A percentile compares a stretch with the other conserved stretches of the same genome.
Evolutionary conservation across 2,329 filamentous ascomycete genomes (phyloP).

Genomic region (Alternaria infectoria): DNA sequence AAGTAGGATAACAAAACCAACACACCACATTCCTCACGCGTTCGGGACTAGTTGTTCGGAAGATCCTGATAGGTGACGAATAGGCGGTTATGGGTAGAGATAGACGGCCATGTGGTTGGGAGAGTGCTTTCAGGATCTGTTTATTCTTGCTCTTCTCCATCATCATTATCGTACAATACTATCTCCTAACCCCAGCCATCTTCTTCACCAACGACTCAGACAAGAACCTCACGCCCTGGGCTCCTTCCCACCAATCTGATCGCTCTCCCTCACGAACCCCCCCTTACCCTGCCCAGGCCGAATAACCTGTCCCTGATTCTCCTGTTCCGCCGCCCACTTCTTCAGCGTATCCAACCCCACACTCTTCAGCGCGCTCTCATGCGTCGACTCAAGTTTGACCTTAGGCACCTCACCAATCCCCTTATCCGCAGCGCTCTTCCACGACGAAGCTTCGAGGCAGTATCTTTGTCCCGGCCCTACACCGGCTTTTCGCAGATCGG

Average conservation of each 20-base stretch:
- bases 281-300: slow-evolving; percentile 11
- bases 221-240: slow-evolving; percentile 19
- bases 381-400: slow-evolving; percentile 59
- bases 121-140: neutral
- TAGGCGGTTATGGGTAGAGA: neutral
- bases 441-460: slow-evolving; percentile 64
- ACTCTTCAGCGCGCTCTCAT: slow-evolving; percentile 56
- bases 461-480: slow-evolving; percentile 63
- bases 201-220: neutral
- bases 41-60: neutral
- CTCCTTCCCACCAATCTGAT: slow-evolving; percentile 35
- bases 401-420: slow-evolving; percentile 39
- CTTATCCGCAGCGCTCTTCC: slow-evolving; percentile 54
- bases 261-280: slow-evolving; percentile 21
- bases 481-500: slow-evolving; percentile 62
- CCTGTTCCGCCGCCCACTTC: slow-evolving; percentile 53
- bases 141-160: neutral
- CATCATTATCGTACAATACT: neutral
- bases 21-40: no score
- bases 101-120: neutral
- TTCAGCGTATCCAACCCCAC: slow-evolving; percentile 56
- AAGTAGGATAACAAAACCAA: no score
- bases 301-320: slow-evolving; percentile 23
- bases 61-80: neutral
- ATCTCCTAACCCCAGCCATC: neutral